Percentiles rank a stretch among this genome's conserved stretches.
phyloP scores from a whole-genome alignment of 2,329 filamentous ascomycete genomes.

The Zopfia rhizophila region DNA sequence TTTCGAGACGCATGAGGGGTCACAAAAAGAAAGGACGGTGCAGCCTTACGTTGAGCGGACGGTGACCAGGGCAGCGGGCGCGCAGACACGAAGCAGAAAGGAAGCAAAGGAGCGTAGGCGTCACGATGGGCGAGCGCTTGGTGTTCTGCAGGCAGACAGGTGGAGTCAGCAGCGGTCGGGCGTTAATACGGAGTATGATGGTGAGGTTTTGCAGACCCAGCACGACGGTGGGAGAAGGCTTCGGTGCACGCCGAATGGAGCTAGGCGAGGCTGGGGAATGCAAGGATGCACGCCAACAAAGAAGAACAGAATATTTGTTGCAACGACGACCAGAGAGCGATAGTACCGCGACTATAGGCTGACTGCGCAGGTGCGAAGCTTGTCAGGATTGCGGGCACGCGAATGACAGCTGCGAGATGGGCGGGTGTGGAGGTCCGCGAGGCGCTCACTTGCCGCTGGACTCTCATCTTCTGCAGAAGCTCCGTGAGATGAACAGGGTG shows the following conservation, averaged over 20 bases:
- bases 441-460: slow-evolving; percentile 3
- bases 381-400: neutral
- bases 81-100: neutral
- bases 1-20: neutral
- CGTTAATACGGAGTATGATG: neutral
- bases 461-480: neutral
- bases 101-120: slow-evolving; percentile 2
- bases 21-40: neutral
- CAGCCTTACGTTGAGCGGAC: slow-evolving; percentile 13
- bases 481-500: too few relatives aligned
- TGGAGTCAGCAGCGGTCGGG: slow-evolving; percentile 11
- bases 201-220: slow-evolving; percentile 17
- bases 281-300: slow-evolving; percentile 15
- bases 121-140: slow-evolving; percentile 5
- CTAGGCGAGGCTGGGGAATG: slow-evolving; percentile 12
- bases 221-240: too few relatives aligned
- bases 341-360: too few relatives aligned
- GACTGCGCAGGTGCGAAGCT: too few relatives aligned
- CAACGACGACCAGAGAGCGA: neutral
- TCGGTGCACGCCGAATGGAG: slow-evolving; percentile 6
- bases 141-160: slow-evolving; percentile 14
- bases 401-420: slow-evolving; percentile 12
- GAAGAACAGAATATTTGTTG: slow-evolving; percentile 1
- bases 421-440: neutral
- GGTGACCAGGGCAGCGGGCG: neutral